Base-by-base conservation (phyloP, 1,284 basidiomycete genomes). In the Sanghuangporus baumii region DNA sequence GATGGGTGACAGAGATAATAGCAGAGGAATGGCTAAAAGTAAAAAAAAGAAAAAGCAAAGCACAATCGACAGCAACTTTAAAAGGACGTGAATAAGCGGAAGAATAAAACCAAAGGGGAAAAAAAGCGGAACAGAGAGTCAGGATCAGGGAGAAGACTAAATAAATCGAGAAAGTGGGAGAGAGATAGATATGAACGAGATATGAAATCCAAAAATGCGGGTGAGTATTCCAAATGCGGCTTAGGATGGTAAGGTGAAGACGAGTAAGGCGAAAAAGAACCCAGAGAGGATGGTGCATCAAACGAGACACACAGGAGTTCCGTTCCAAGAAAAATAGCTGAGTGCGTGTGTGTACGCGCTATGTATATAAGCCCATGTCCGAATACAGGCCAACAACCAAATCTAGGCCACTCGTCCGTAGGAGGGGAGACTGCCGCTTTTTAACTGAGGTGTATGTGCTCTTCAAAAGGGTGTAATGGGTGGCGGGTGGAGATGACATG, bases 61-160 rank as follows among this genome's bases (percentile, higher is more conserved):
- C 50, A 60, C 43, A 55, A 38, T 60, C 59, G 59, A 60, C 51
- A 60, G 59, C 59, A 55, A 60, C 23, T 26, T 57, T n/a, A 12
- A 46, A 31, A 57, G 26, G 40, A 34, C 55, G 38, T 11, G 40
- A 37, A 57, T 51, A 51, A 43, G n/a, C 20, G n/a, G 12, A 26
- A 37, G 38, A 57, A 47, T 57, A 26, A 47, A 41, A 57, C 9
- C n/a, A 41, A 43, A 43, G 18, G 8, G 6, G 11, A 38, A 16
- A 26, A 16, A 7, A 18, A 20, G 55, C 37, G 2, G 50, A 57
- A 50, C 31, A 26, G 20, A 47, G 18, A 41, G 31, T 18, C 20
- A 43, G 20, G 20, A 60, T 20, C 23, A 50, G 16, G 20, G 16
- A 46, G 16, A 46, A 18, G 40, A 41, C 11, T 41, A 41, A 41